Base-by-base conservation (phyloP, 148 eudicot genomes). In the Vaccinium macrocarpon region DNA sequence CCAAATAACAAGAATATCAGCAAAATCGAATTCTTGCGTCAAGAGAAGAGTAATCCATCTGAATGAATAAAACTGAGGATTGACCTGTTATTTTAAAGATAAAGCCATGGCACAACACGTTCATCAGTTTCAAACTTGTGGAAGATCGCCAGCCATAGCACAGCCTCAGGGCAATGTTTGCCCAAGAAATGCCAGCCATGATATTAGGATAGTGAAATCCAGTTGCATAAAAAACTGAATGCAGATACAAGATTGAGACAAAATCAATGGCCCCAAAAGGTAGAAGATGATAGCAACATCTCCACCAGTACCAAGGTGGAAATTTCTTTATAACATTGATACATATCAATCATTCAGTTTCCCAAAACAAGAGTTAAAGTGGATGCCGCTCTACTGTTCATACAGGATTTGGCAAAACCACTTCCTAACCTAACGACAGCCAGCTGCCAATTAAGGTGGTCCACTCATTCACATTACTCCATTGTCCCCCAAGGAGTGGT, bases 1-100 rank as follows among this genome's bases (percentile, higher is more conserved):
- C 99, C 99, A 97, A 68, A 97, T 97, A 25, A 90, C 88, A 83
- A 95, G 98, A 88, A 90, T 92, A 59, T 97, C 99, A 0, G 93
- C 88, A 79, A 97, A 97, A 85, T 90, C 84, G 91, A 95, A 97
- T 82, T 68, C 99, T 94, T 97, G 98, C 81, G 98, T 97, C 90
- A 95, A 89, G 75, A 95, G 98, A 84, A 97, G 99, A 48, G 99
- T 97, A 66, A 97, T 97, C 99, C 99, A 97, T 88, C 98, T 92
- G 87, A 97, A 97, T 78, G 99, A 96, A 85, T 97, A 97, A 86
- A 97, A 97, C 82, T 97, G 99, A 50, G 99, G 99, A 92, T 97
- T 97, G 71, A 97, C 93, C 99, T 95, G 98, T 82, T 80, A 87
- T 42, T 76, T 61, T 42, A 70, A 86, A 53, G 25, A 72, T 38